Evolutionary conservation across 192 early-diverging fungal genomes (phyloP).

Genomic region (Chytriomyces confervae): DNA sequence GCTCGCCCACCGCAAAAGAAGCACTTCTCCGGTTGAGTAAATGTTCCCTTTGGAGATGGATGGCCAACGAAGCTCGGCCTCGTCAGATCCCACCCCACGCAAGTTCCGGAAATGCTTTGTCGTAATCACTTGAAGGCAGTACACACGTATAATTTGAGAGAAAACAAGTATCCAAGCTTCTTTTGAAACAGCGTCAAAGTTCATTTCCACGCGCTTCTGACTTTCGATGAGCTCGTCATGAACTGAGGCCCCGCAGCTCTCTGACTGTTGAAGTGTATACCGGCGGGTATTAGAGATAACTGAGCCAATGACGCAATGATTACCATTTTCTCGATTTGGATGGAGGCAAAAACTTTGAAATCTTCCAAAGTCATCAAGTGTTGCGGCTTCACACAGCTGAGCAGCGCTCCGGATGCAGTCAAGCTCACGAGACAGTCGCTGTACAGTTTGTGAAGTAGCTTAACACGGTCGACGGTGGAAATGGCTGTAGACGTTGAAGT

Average conservation of each 20-base stretch:
- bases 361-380: constrained; percentile 53
- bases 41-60: constrained; percentile 30
- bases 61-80: constrained; percentile 47
- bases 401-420: constrained; percentile 43
- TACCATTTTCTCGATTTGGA: constrained; percentile 31
- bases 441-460: constrained; percentile 35
- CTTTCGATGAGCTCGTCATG: constrained; percentile 50
- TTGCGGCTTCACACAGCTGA: constrained; percentile 55
- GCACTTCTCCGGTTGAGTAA: constrained; percentile 40
- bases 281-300: too few species aligned
- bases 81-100: constrained; percentile 44
- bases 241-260: constrained; percentile 27
- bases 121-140: constrained; percentile 35
- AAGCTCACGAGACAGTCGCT: constrained; percentile 43
- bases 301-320: neutral
- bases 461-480: constrained; percentile 32
- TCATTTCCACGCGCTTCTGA: constrained; percentile 24
- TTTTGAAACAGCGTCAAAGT: constrained; percentile 50
- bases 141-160: constrained; percentile 55
- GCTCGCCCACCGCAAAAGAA: constrained; percentile 52
- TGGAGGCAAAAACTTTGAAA: constrained; percentile 20
- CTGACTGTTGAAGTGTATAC: constrained; percentile 1
- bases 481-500: neutral
- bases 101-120: constrained; percentile 39
- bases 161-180: constrained; percentile 57